phyloP scores from a whole-genome alignment of 306 rosid genomes.

The Vigna nakashimae region DNA sequence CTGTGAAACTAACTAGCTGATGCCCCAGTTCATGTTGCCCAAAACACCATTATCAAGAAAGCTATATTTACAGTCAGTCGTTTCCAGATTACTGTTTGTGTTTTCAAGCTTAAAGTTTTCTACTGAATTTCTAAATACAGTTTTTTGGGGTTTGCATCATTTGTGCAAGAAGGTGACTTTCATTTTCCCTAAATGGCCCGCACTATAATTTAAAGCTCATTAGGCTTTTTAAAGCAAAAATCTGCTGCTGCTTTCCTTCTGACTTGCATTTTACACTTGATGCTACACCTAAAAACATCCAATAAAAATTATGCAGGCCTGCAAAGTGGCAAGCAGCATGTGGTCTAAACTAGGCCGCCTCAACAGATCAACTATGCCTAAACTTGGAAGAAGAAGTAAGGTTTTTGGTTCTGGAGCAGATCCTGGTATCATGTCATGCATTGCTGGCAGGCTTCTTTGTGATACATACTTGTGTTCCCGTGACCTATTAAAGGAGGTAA shows the following conservation, averaged over 20 bases:
- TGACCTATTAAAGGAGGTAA: conserved; percentile 93
- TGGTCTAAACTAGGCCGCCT: conserved; percentile 99
- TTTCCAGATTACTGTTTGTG: conserved; percentile 17
- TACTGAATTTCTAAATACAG: conserved; percentile 26
- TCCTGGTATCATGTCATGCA: conserved; percentile 90
- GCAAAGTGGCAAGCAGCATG: conserved; percentile 73
- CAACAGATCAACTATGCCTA: conserved; percentile 88
- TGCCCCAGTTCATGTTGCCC: conserved; percentile 2
- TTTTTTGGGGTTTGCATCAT: conserved; percentile 27
- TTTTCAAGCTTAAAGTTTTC: conserved; percentile 21
- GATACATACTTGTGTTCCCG: conserved; percentile 91
- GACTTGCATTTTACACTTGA: conserved; percentile 22
- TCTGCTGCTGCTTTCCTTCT: neutral
- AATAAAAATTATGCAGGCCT: conserved; percentile 60
- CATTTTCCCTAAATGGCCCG: neutral
- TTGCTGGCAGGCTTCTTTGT: conserved; percentile 95
- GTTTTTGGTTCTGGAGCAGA: conserved; percentile 89
- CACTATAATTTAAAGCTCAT: neutral
- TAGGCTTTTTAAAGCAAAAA: neutral
- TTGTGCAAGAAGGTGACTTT: neutral
- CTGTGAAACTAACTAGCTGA: conserved; percentile 9
- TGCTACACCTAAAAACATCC: conserved; percentile 29
- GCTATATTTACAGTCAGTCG: neutral
- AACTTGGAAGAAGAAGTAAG: conserved; percentile 70
- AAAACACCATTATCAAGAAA: neutral